Base-by-base conservation (phyloP, 164 flowering plant species). In the Akebia trifoliata region DNA sequence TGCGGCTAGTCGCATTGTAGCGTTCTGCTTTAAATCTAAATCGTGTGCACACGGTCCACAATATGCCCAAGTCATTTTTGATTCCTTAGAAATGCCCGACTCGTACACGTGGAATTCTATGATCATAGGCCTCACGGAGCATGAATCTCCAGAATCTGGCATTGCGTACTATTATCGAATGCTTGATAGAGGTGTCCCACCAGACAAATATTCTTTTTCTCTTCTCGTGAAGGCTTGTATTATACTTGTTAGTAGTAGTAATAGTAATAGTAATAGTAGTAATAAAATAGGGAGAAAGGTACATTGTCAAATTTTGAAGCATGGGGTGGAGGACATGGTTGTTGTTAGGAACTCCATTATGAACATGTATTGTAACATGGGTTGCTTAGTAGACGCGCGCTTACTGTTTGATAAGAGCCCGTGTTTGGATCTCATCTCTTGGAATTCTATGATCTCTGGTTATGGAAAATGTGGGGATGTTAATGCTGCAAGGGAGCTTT, bases 71-170 rank as follows among this genome's bases (percentile, higher is more conserved):
- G 18, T 37, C 40, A 34, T 69, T 26, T 69, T 69, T 34, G 42
- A 64, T 11, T 54, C 64, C 22, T 42, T 69, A n/a, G 40, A 40
- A 6, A 11, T n/a, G 17, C 68, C 64, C 0, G 72, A 69, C 43
- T 60, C 63, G 0, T 69, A 63, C 44, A 69, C 72, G 14, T 69
- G 64, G 61, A 69, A 69, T 48, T 38, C 56, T 7, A 63, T 63
- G 50, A 69, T 69, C 45, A 59, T 40, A 8, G 68, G 64, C 17
- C 60, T 53, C 6, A 55, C 55, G 8, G 51, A 63, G 39, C 22
- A 12, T 6, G 46, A 39, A 2, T 62, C 51, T 14, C 64, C 68
- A 0, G 12, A 53, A 1, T 40, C 51, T 8, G 53, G 38, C 36
- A 43, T 69, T 20, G 6, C 26, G 1, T 55, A 62, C 44, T 69